Evolutionary conservation across 1,284 basidiomycete species (phyloP).

Genomic region (Taiwanofungus camphoratus): DNA sequence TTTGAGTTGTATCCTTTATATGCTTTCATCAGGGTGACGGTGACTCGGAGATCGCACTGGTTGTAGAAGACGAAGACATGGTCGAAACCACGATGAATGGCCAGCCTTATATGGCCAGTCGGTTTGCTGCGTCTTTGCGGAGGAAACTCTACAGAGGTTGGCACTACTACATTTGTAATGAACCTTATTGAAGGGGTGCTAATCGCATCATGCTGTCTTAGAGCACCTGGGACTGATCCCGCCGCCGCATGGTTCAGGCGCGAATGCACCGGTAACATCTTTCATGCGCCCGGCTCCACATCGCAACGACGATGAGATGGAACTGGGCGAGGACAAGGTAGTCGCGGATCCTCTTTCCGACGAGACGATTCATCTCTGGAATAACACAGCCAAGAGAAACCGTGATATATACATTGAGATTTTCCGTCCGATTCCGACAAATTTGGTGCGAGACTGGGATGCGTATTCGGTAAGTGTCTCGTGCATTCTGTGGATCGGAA

Average conservation of each 20-base stretch:
- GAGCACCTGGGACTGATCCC: constrained; percentile 84
- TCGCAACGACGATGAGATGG: constrained; percentile 63
- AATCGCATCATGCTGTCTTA: constrained; percentile 26
- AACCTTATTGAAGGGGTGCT: background rate
- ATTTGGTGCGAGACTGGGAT: constrained; percentile 72
- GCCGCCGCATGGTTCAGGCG: constrained; percentile 45
- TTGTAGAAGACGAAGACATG: constrained; percentile 84
- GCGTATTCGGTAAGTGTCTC: constrained; percentile 63
- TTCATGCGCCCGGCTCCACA: constrained; percentile 80
- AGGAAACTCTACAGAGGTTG: constrained; percentile 71
- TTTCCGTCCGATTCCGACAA: constrained; percentile 79
- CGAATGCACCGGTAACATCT: constrained; percentile 39
- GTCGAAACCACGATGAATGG: constrained; percentile 80
- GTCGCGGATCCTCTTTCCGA: constrained; percentile 81
- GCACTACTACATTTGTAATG: background rate
- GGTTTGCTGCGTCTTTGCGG: constrained; percentile 75
- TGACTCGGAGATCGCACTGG: constrained; percentile 88
- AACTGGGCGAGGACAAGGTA: constrained; percentile 49
- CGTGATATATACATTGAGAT: constrained; percentile 78
- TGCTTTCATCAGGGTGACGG: constrained; percentile 65
- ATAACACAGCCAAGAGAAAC: constrained; percentile 71
- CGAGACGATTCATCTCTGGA: constrained; percentile 58
- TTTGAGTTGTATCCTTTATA: constrained; percentile 2
- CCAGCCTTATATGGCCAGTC: constrained; percentile 56
- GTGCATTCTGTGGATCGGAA: constrained; percentile 4